These are phyloP conservation scores for Penicillium thymicola DNA, from an alignment of 2,329 filamentous ascomycete species.

Conservation along the genomic window DNA sequence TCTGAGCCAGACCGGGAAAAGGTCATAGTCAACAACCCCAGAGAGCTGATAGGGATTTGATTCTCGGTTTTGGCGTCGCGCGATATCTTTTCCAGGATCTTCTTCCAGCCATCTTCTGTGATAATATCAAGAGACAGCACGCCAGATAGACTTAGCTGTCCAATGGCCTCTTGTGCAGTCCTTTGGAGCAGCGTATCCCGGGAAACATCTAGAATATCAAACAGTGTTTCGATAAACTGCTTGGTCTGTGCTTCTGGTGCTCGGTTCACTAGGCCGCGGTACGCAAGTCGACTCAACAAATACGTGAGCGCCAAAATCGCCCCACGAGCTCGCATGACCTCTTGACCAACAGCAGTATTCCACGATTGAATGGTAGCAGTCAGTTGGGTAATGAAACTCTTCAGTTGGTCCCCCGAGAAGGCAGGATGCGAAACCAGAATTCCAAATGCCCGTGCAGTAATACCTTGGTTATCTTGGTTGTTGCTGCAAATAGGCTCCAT, in stretches of 20 bases:
- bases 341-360: slow-evolving; percentile 59
- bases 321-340: slow-evolving; percentile 59
- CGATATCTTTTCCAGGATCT: slow-evolving; percentile 61
- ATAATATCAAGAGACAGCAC: slow-evolving; percentile 44
- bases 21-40: slow-evolving; percentile 70
- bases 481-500: slow-evolving; percentile 66
- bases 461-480: slow-evolving; percentile 62
- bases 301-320: slow-evolving; percentile 58
- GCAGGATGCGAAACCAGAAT: slow-evolving; percentile 67
- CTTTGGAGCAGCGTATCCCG: slow-evolving; percentile 57
- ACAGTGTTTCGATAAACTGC: slow-evolving; percentile 43
- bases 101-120: slow-evolving; percentile 33
- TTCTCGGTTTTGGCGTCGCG: slow-evolving; percentile 73
- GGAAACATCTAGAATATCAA: slow-evolving; percentile 53
- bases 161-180: slow-evolving; percentile 56
- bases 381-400: slow-evolving; percentile 46
- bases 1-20: slow-evolving; percentile 37
- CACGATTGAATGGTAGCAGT: slow-evolving; percentile 50
- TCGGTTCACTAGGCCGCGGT: slow-evolving; percentile 42
- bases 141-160: slow-evolving; percentile 60
- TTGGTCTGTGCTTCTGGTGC: slow-evolving; percentile 39
- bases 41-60: slow-evolving; percentile 73
- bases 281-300: slow-evolving; percentile 55
- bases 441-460: slow-evolving; percentile 69
- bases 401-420: slow-evolving; percentile 41